Conservation (phyloP, 352 stramenopile species). For the Elongisporangium anandrum region DNA sequence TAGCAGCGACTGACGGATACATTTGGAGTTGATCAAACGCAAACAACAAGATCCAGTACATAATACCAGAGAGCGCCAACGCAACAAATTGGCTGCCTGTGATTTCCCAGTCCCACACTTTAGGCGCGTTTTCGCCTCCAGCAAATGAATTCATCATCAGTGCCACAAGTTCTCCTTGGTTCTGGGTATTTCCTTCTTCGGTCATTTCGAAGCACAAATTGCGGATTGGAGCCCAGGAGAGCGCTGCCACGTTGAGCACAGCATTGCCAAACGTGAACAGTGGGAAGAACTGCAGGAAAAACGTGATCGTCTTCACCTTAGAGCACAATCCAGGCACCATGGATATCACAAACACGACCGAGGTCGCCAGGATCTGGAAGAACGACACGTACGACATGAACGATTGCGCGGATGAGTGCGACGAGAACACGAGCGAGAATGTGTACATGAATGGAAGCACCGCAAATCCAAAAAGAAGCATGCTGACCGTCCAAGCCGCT, state of each 20-base stretch:
- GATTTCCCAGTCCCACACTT: slow-evolving; percentile 53
- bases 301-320: slow-evolving; percentile 30
- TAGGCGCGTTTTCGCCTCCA: slow-evolving; percentile 12
- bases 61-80: slow-evolving; percentile 29
- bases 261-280: slow-evolving; percentile 52
- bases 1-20: slow-evolving; percentile 55
- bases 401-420: slow-evolving; percentile 74
- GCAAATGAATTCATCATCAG: slow-evolving; percentile 18
- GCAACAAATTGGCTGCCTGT: slow-evolving; percentile 33
- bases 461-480: slow-evolving; percentile 41
- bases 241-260: slow-evolving; percentile 46
- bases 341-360: slow-evolving; percentile 39
- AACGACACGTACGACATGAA: slow-evolving; percentile 66
- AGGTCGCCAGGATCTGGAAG: slow-evolving; percentile 64
- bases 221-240: slow-evolving; percentile 37
- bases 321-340: slow-evolving; percentile 46
- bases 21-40: slow-evolving; percentile 59
- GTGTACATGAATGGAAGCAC: slow-evolving; percentile 68
- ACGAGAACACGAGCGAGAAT: slow-evolving; percentile 60
- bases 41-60: slow-evolving; percentile 54
- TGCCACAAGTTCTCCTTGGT: slow-evolving; percentile 5
- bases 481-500: slow-evolving; percentile 23
- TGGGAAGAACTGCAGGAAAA: slow-evolving; percentile 54
- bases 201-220: slow-evolving; percentile 32
- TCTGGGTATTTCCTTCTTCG: background rate